Evolutionary conservation across 192 early-diverging fungal species (phyloP).

Genomic region (Umbelopsis isabellina): DNA sequence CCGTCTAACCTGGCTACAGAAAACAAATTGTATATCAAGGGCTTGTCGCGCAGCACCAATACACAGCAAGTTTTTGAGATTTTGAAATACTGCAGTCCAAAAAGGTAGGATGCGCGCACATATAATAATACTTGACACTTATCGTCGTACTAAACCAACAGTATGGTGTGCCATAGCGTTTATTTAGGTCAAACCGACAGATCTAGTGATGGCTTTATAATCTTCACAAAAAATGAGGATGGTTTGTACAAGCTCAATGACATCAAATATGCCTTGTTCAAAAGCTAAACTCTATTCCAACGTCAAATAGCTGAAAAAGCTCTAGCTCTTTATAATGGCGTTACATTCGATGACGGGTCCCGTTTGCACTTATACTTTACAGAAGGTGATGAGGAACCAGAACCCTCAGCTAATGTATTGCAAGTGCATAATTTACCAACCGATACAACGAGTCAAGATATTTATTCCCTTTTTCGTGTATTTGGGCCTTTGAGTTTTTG

Average conservation of each 20-base stretch:
- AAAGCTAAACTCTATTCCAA: neutral
- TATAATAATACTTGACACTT: neutral
- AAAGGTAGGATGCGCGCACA: neutral
- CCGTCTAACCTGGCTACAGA: neutral
- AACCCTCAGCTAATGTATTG: constrained; percentile 22
- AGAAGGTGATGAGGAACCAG: constrained; percentile 16
- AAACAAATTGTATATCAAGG: constrained; percentile 12
- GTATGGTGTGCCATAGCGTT: neutral
- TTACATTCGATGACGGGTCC: constrained; percentile 7
- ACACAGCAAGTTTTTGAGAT: neutral
- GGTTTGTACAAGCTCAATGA: neutral
- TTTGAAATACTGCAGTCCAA: neutral
- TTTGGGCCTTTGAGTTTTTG: constrained; percentile 35
- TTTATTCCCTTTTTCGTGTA: constrained; percentile 27
- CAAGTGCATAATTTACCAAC: constrained; percentile 28
- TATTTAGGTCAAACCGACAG: neutral
- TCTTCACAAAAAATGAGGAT: constrained; percentile 4
- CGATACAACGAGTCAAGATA: neutral
- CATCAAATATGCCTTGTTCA: neutral
- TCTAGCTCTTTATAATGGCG: constrained; percentile 32
- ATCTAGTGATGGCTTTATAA: neutral
- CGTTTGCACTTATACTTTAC: constrained; percentile 28
- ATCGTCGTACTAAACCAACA: no score
- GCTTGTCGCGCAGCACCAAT: neutral
- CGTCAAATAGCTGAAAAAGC: constrained; percentile 31